These are phyloP conservation scores for Naganishia antarctica DNA, from an alignment of 768 basidiomycete genomes.

Conservation along the genomic window DNA sequence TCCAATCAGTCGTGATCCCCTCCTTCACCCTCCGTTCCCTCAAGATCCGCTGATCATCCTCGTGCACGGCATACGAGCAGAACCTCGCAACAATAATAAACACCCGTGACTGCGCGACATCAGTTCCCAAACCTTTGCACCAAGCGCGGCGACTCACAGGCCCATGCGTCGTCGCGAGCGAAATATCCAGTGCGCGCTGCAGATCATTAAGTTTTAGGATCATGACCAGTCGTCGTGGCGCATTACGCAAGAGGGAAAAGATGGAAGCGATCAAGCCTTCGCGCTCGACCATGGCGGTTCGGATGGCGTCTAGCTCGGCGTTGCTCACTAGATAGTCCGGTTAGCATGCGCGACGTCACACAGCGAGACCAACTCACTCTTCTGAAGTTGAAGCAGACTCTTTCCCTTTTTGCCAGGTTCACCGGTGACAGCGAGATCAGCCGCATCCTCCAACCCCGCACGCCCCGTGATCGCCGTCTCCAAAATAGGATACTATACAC, in stretches of 20 bases:
- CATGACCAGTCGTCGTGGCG: conserved; percentile 60
- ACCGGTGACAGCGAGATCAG: conserved; percentile 15
- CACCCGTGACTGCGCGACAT: conserved; percentile 62
- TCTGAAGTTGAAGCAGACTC: conserved; percentile 26
- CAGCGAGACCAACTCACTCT: conserved; percentile 20
- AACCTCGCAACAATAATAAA: conserved; percentile 88
- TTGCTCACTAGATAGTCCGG: conserved; percentile 57
- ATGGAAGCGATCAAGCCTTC: conserved; percentile 81
- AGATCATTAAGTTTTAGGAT: conserved; percentile 65
- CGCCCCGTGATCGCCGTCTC: conserved; percentile 88
- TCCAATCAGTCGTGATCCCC: conserved; percentile 32
- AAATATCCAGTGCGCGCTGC: conserved; percentile 69
- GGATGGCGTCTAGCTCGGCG: conserved; percentile 73
- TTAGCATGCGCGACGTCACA: conserved; percentile 33
- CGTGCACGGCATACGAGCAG: conserved; percentile 55
- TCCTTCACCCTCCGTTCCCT: conserved; percentile 9
- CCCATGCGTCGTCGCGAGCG: conserved; percentile 71
- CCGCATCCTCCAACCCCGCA: conserved; percentile 56
- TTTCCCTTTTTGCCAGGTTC: conserved; percentile 15
- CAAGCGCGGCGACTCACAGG: conserved; percentile 13
- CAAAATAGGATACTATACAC: conserved; percentile 78
- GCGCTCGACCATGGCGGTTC: conserved; percentile 71
- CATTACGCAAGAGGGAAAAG: conserved; percentile 76
- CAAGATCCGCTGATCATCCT: conserved; percentile 33
- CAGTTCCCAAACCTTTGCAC: too few species aligned